Evolutionary conservation across 2,329 filamentous ascomycete genomes (phyloP).

Genomic region (Pseudopyricularia cyperi): DNA sequence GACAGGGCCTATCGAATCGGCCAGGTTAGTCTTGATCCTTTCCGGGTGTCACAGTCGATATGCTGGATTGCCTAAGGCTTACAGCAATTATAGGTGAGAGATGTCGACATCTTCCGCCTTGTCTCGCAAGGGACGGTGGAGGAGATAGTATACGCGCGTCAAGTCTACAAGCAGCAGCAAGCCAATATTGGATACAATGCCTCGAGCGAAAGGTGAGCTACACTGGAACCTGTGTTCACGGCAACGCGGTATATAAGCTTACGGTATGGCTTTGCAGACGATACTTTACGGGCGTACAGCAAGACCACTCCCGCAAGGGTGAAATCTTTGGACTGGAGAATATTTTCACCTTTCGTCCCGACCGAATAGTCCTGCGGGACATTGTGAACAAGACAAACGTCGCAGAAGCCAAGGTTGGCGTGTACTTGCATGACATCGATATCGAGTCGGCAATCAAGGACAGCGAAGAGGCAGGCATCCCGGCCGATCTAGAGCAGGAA

Average conservation of each 20-base stretch:
- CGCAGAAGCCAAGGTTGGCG: constrained; percentile 78
- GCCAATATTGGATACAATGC: constrained; percentile 96
- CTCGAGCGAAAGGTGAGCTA: constrained; percentile 50
- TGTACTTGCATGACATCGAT: constrained; percentile 67
- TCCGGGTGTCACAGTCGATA: no score
- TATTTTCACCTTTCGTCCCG: constrained; percentile 68
- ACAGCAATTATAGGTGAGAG: no score
- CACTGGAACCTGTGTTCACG: background rate
- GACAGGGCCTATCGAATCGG: constrained; percentile 94
- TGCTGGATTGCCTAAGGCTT: no score
- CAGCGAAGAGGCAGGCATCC: constrained; percentile 36
- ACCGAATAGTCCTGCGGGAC: constrained; percentile 73
- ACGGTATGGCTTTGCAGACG: constrained; percentile 33
- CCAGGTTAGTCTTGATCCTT: constrained; percentile 54
- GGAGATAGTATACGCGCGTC: constrained; percentile 90
- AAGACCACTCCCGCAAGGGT: constrained; percentile 68
- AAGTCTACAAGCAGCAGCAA: constrained; percentile 98
- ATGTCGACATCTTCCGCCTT: constrained; percentile 91
- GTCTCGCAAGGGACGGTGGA: constrained; percentile 88
- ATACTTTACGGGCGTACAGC: constrained; percentile 91
- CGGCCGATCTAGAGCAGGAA: constrained; percentile 29
- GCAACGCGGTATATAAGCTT: no score
- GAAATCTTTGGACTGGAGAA: constrained; percentile 90
- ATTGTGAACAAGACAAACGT: constrained; percentile 99
- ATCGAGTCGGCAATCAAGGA: constrained; percentile 47